phyloP scores from a whole-genome alignment of 257 asterid species.

The Nicotiana obtusifolia region DNA sequence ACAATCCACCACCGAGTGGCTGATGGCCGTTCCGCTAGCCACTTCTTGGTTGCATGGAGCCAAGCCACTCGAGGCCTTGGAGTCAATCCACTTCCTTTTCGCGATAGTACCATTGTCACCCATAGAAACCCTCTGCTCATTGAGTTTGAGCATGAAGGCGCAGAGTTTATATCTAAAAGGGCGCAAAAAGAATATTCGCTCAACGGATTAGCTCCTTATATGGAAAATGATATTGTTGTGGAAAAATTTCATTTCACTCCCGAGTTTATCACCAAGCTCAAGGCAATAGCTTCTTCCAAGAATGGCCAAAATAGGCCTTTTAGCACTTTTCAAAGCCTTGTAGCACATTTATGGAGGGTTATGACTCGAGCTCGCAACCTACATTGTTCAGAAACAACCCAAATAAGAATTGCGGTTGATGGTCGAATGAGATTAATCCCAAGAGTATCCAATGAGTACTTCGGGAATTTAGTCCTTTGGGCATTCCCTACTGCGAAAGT shows the following conservation, averaged over 20 bases:
- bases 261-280: slow-evolving; percentile 51
- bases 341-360: slow-evolving; percentile 73
- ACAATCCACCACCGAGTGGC: slow-evolving; percentile 44
- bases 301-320: slow-evolving; percentile 32
- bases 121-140: slow-evolving; percentile 41
- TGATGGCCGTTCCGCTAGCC: slow-evolving; percentile 37
- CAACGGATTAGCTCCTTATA: slow-evolving; percentile 14
- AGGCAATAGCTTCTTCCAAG: slow-evolving; percentile 46
- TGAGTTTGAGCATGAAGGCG: slow-evolving; percentile 56
- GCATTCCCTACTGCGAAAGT: slow-evolving; percentile 19
- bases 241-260: slow-evolving; percentile 46
- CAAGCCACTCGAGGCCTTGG: slow-evolving; percentile 42
- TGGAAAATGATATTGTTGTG: slow-evolving; percentile 35
- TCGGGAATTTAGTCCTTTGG: neutral
- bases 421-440: slow-evolving; percentile 64
- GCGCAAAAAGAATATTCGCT: slow-evolving; percentile 1
- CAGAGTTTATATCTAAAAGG: slow-evolving; percentile 32
- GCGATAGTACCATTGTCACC: slow-evolving; percentile 42
- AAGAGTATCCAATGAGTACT: slow-evolving; percentile 35
- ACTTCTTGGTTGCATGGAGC: slow-evolving; percentile 80
- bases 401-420: slow-evolving; percentile 52
- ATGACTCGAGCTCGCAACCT: slow-evolving; percentile 61
- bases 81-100: slow-evolving; percentile 42
- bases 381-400: slow-evolving; percentile 40
- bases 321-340: slow-evolving; percentile 68